A percentile compares a stretch with the other conserved stretches of the same genome.
These are phyloP conservation scores for Mycothermus thermophilus DNA, from an alignment of 495 filamentous ascomycete genomes.

Conservation along the genomic window DNA sequence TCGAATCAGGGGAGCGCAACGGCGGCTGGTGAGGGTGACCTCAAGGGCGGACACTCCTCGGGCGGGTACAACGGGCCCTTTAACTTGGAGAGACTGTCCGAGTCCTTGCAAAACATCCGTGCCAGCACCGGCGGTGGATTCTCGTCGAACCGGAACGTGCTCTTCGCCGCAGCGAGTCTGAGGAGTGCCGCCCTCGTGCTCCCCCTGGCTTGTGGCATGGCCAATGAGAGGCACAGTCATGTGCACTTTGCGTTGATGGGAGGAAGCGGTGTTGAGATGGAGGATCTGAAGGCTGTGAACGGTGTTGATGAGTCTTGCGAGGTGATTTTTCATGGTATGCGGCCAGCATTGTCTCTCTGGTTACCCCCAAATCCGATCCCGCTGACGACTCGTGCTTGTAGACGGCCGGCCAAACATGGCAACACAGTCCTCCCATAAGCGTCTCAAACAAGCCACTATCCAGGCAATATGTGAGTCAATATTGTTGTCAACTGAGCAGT, in stretches of 20 bases:
- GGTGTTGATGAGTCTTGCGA: conserved; percentile 40
- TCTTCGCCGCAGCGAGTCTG: conserved; percentile 45
- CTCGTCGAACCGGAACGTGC: conserved; percentile 37
- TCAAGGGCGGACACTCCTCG: not conserved
- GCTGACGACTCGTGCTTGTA: conserved; percentile 10
- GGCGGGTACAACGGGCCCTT: conserved; percentile 27
- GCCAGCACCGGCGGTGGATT: conserved; percentile 22
- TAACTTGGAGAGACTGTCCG: conserved; percentile 24
- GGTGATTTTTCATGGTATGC: conserved; percentile 41
- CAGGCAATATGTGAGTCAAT: conserved; percentile 29
- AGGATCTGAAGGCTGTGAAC: conserved; percentile 40
- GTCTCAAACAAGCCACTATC: conserved; percentile 29
- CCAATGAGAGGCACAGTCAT: conserved; percentile 36
- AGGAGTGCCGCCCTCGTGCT: conserved; percentile 40
- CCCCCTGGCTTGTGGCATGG: conserved; percentile 52
- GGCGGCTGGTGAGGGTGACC: too few relatives aligned
- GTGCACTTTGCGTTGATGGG: conserved; percentile 48
- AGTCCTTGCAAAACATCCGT: conserved; percentile 28
- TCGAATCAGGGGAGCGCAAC: too few relatives aligned
- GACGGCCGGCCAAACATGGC: conserved; percentile 43
- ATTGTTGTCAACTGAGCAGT: not conserved
- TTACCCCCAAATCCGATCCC: not conserved
- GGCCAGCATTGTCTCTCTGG: not conserved
- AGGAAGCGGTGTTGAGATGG: conserved; percentile 37
- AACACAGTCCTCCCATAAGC: conserved; percentile 33